Base-by-base conservation (phyloP, 306 rosid species). In the Cicer arietinum region DNA sequence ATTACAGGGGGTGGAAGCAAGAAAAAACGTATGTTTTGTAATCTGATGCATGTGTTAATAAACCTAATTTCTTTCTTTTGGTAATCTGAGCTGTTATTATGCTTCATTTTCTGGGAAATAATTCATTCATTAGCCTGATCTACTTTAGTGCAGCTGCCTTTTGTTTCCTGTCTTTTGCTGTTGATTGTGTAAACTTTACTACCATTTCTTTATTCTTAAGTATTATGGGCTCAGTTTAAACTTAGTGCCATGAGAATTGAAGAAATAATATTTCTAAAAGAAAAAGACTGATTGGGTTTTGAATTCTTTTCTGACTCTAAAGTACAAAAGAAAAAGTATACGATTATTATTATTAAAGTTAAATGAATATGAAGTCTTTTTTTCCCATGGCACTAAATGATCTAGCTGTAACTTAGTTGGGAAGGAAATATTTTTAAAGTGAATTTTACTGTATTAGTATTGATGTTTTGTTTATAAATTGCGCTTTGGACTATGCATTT, bases 1-100 rank as follows among this genome's bases (percentile, higher is more conserved):
- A 91, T 94, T 8, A 76, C 92, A 4, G 98, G 98, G 70, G 97
- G 98, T 63, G 98, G 97, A 87, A 91, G 92, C 91, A 83, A 82
- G 74, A 94, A 94, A 86, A 91, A 94, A 70, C 81, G 98, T 94
- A 91, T 51, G 96, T 79, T 79, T 80, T 59, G 10, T 71, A 10
- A 76, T 25, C 30, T 42, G 61, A 62, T 67, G 45, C 67, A 76
- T 61, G 20, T 52, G 8, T 71, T 80, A 43, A 67, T 51, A 22
- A 63, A 37, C 14, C 17, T 18, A 48, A 61, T 69, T 64, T 76
- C 59, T 66, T 39, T 41, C 8, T 10, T 58, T 44, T 67, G 20
- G 45, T 41, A 16, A 67, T 73, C 73, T 58, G 25, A 62, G 42
- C 46, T 50, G 41, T 54, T 69, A 44, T 65, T 44, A 42, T 12